Base-by-base conservation (phyloP, 2,329 filamentous ascomycete genomes). In the Hymenoscyphus infarciens region DNA sequence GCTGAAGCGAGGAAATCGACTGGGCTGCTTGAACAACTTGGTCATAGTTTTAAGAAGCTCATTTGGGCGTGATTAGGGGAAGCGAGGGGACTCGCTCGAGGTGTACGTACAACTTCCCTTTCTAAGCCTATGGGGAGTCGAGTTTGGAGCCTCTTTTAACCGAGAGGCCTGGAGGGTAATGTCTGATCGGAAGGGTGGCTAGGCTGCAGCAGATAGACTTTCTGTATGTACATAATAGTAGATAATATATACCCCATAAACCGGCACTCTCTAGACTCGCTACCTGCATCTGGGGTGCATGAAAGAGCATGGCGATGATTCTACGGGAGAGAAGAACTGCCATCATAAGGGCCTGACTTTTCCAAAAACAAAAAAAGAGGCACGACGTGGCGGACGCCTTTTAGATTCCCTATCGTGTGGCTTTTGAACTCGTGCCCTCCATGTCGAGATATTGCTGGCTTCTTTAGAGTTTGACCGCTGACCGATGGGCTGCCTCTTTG, bases 11-110 rank as follows among this genome's bases (percentile, higher is more conserved):
- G 86, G 82, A 90, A 85, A 79, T 92, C 88, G 64, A 97, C 94
- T 0, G 91, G 92, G 0, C 81, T 96, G 70, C 75, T 98, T 59
- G 94, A 97, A 76, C 88, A 94, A 74, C 77, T 96, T 72, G 91
- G 92, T 1, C 92, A 98, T 79, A 90, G 89, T 63, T 82, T 98
- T 71, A 97, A 97, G 84, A 96, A 91, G 80, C 77, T 98, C 74
- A 92, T 99, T 13, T 98, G 95, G 95, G 73, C 72, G n/a, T 74
- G 53, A 33, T 45, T 5, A 22, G 59, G 19, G 19, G 45, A 16
- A 58, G 52, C 29, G 52, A 29, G 52, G 52, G 52, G 52, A 27
- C 52, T 25, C 11, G 33, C 19, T 56, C 16, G 54, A 56, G 54
- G 16, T 16, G 25, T 56, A 33, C 52, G n/a, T 29, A 38, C 35